A percentile compares a stretch with the other conserved stretches of the same genome.
Conservation (phyloP, 2,329 filamentous ascomycete genomes). For the Exophiala lecanii-corni region DNA sequence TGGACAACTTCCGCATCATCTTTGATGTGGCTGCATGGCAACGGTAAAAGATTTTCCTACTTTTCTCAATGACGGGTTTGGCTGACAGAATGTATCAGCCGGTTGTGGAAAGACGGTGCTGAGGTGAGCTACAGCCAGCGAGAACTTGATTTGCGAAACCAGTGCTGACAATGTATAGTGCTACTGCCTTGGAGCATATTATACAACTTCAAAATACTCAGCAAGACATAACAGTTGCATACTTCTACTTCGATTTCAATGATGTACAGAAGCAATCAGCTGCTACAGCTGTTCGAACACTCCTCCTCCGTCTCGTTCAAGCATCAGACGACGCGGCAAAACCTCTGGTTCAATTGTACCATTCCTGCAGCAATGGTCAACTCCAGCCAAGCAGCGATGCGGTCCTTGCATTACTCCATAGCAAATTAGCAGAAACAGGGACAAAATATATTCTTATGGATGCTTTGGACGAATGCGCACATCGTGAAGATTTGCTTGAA, state of each 20-base stretch:
- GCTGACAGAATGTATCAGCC: no score
- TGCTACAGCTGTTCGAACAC: slow-evolving; percentile 20
- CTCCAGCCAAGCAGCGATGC: slow-evolving; percentile 5
- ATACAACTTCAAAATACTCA: slow-evolving; percentile 7
- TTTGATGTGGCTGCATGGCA: no score
- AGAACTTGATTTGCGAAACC: not conserved
- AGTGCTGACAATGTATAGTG: not conserved
- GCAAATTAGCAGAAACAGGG: not conserved
- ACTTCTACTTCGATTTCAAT: slow-evolving; percentile 41
- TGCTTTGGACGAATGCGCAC: slow-evolving; percentile 22
- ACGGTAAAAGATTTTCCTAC: no score
- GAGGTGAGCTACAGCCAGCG: slow-evolving; percentile 6
- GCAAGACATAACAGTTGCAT: slow-evolving; percentile 10
- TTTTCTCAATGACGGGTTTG: no score
- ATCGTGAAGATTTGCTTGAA: slow-evolving; percentile 9
- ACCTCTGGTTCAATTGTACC: no score
- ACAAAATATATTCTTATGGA: slow-evolving; percentile 18
- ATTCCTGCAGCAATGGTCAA: no score
- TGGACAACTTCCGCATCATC: no score
- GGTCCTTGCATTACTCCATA: slow-evolving; percentile 1
- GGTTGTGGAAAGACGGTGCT: slow-evolving; percentile 18
- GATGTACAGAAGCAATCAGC: slow-evolving; percentile 34
- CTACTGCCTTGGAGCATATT: slow-evolving; percentile 1
- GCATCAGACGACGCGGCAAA: slow-evolving; percentile 2
- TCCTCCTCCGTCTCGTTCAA: slow-evolving; percentile 5